These are phyloP conservation scores for Hymenoscyphus occultus DNA, from an alignment of 2,329 filamentous ascomycete genomes.

Conservation along the genomic window DNA sequence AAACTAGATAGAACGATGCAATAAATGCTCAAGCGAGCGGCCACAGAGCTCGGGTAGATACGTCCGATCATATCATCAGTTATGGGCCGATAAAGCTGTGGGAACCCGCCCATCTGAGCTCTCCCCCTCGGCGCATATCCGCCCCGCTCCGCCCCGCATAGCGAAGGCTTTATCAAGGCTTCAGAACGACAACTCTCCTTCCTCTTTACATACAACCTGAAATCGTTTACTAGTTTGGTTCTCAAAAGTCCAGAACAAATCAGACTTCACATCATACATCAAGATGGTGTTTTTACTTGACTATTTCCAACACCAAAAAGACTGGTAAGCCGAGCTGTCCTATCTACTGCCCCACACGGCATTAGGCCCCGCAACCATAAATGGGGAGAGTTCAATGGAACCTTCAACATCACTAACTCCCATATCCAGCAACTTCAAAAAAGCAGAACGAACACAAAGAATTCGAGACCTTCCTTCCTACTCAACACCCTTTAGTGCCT, in stretches of 20 bases:
- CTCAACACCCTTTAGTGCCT: constrained; percentile 58
- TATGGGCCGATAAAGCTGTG: not conserved
- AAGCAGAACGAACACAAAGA: constrained; percentile 67
- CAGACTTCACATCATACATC: constrained; percentile 8
- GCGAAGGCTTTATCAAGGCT: constrained; percentile 3
- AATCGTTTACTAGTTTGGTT: not conserved
- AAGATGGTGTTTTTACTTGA: constrained; percentile 36
- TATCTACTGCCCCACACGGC: constrained; percentile 5
- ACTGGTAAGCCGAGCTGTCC: constrained; percentile 30
- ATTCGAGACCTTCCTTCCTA: constrained; percentile 68
- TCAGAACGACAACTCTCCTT: not conserved
- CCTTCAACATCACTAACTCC: constrained; percentile 32
- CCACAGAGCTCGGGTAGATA: not conserved
- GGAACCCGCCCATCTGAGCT: too few species aligned
- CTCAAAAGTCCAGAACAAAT: not conserved
- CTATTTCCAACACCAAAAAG: constrained; percentile 36
- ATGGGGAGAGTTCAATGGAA: not conserved
- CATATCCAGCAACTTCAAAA: constrained; percentile 67
- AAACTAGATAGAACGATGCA: too few species aligned
- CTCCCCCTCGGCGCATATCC: too few species aligned
- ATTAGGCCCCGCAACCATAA: constrained; percentile 6
- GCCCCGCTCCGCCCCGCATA: not conserved
- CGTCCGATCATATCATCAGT: not conserved
- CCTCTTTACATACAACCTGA: not conserved
- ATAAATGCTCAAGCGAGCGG: not conserved